Evolutionary conservation across 2,329 filamentous ascomycete genomes (phyloP).

Genomic region (Aquanectria penicillioides): DNA sequence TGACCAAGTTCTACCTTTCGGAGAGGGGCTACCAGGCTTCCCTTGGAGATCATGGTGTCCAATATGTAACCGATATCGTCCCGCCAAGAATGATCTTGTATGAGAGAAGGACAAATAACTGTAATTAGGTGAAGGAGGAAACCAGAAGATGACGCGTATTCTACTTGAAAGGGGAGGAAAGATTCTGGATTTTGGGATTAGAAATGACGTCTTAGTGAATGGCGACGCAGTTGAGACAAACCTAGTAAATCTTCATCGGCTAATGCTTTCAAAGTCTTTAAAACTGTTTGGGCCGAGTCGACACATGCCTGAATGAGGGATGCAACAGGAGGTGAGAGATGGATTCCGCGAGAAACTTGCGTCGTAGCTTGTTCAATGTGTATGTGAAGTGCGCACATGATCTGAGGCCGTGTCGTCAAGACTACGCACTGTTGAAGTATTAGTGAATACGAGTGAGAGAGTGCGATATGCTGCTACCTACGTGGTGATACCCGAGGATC

Average conservation of each 20-base stretch:
- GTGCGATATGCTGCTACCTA: background rate
- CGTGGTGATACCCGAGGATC: conserved; percentile 41
- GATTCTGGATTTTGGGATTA: conserved; percentile 29
- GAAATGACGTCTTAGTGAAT: fast-evolving
- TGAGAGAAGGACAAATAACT: conserved; percentile 46
- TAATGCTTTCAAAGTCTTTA: conserved; percentile 39
- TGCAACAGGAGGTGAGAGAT: conserved; percentile 36
- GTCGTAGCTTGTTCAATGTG: conserved; percentile 41
- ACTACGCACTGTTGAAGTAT: conserved; percentile 38
- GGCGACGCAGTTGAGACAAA: background rate
- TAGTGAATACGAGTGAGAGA: background rate
- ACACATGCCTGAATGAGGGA: conserved; percentile 44
- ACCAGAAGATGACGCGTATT: conserved; percentile 53
- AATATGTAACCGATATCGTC: conserved; percentile 49
- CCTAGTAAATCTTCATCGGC: conserved; percentile 44
- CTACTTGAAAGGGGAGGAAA: conserved; percentile 53
- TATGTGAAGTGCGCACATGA: conserved; percentile 47
- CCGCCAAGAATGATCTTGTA: conserved; percentile 48
- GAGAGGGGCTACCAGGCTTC: conserved; percentile 49
- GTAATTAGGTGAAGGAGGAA: conserved; percentile 51
- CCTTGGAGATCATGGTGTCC: conserved; percentile 50
- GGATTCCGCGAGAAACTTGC: conserved; percentile 27
- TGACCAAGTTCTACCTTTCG: conserved; percentile 50
- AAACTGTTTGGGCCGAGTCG: conserved; percentile 41
- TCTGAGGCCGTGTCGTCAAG: conserved; percentile 43